These are phyloP conservation scores for Thalassiosira gravida DNA, from an alignment of 352 stramenopile species.

Conservation along the genomic window DNA sequence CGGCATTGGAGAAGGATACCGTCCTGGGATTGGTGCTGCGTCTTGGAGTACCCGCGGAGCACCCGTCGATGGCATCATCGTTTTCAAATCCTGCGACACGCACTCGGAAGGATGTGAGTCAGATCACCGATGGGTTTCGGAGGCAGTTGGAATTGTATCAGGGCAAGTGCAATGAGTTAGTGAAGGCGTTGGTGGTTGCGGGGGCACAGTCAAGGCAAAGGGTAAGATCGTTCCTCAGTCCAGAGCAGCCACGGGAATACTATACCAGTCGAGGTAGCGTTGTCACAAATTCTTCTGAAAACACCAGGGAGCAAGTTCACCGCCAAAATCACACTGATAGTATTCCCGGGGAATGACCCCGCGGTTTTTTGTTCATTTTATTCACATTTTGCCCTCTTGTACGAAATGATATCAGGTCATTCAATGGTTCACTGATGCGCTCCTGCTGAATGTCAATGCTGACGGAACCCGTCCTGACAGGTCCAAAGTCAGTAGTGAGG, in stretches of 20 bases:
- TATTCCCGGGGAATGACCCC: too few species aligned
- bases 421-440: slow-evolving; percentile 82
- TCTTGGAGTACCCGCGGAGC: slow-evolving; percentile 62
- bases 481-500: slow-evolving; percentile 69
- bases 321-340: too few species aligned
- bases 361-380: too few species aligned
- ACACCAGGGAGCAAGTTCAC: too few species aligned
- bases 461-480: slow-evolving; percentile 70
- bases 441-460: slow-evolving; percentile 78
- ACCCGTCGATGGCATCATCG: slow-evolving; percentile 61
- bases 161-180: slow-evolving; percentile 70
- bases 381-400: too few species aligned
- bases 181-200: slow-evolving; percentile 72
- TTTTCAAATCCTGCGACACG: slow-evolving; percentile 56
- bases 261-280: neutral
- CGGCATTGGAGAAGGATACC: slow-evolving; percentile 79
- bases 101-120: slow-evolving; percentile 57
- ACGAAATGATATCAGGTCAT: slow-evolving; percentile 67
- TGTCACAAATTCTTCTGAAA: too few species aligned
- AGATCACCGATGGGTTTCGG: slow-evolving; percentile 61
- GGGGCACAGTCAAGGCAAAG: slow-evolving; percentile 58
- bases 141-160: slow-evolving; percentile 77
- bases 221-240: slow-evolving; percentile 36
- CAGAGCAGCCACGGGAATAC: neutral
- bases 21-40: slow-evolving; percentile 73